Conservation (phyloP, 306 rosid genomes). For the Ochetophila trinervis region DNA sequence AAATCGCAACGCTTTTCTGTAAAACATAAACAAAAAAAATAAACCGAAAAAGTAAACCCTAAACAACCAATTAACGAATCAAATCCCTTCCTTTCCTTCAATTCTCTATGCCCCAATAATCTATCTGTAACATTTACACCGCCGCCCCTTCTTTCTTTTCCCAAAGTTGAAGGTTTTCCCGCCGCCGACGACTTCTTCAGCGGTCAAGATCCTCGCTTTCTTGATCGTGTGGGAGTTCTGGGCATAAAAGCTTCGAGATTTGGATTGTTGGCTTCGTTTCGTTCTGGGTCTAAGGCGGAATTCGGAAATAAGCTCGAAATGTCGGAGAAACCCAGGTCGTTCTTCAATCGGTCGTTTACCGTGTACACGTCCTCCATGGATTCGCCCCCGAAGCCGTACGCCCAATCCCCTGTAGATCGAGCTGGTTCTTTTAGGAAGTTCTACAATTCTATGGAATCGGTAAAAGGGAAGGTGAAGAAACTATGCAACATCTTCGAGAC, state of each 20-base stretch:
- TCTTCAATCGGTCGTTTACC: conserved; percentile 70
- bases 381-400: conserved; percentile 38
- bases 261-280: neutral
- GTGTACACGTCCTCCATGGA: conserved; percentile 33
- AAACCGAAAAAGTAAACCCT: neutral
- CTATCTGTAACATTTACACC: too few relatives aligned
- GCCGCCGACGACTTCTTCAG: too few relatives aligned
- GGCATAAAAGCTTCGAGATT: neutral
- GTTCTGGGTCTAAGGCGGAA: conserved; percentile 46
- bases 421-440: conserved; percentile 46
- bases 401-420: conserved; percentile 43
- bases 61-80: neutral
- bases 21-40: neutral
- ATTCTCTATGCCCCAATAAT: too few relatives aligned
- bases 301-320: conserved; percentile 33
- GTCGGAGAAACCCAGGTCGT: conserved; percentile 45
- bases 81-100: neutral
- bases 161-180: too few relatives aligned
- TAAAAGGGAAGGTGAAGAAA: conserved; percentile 80
- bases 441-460: conserved; percentile 56
- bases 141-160: too few relatives aligned
- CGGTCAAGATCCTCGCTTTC: neutral
- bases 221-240: neutral
- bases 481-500: conserved; percentile 65
- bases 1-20: neutral